Conservation (phyloP, 257 asterid genomes). For the Ophiorrhiza pumila region DNA sequence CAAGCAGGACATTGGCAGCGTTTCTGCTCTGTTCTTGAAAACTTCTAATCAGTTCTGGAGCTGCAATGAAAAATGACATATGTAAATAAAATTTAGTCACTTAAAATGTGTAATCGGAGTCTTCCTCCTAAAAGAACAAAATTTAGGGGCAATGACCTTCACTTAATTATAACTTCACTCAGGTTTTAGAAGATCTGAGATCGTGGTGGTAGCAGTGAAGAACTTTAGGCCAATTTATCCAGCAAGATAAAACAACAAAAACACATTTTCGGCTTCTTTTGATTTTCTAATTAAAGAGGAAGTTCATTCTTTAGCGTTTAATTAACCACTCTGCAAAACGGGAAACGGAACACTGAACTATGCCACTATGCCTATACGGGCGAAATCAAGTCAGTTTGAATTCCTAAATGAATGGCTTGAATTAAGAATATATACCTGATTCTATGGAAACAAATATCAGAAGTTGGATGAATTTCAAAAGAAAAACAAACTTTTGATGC, state of each 20-base stretch:
- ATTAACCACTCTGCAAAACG: not conserved
- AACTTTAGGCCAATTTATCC: too few relatives aligned
- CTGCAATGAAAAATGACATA: constrained; percentile 28
- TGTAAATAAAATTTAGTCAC: not conserved
- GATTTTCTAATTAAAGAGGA: not conserved
- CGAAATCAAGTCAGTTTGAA: too few relatives aligned
- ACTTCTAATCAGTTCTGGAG: constrained; percentile 33
- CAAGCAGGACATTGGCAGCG: constrained; percentile 39
- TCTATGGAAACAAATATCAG: not conserved
- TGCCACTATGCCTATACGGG: too few relatives aligned
- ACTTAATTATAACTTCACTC: not conserved
- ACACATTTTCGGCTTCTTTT: not conserved
- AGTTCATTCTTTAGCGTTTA: not conserved
- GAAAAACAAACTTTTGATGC: too few relatives aligned
- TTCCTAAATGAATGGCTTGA: too few relatives aligned
- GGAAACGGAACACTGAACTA: too few relatives aligned
- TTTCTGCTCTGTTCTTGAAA: constrained; percentile 39
- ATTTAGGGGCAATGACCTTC: not conserved
- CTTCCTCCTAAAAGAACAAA: not conserved
- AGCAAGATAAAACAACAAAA: not conserved
- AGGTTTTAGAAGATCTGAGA: not conserved
- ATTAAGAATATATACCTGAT: too few relatives aligned
- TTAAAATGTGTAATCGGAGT: not conserved
- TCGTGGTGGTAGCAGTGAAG: too few relatives aligned
- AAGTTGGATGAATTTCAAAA: not conserved